Evolutionary conservation across 305 asterid species (phyloP).

Genomic region (Fraxinus latifolia): DNA sequence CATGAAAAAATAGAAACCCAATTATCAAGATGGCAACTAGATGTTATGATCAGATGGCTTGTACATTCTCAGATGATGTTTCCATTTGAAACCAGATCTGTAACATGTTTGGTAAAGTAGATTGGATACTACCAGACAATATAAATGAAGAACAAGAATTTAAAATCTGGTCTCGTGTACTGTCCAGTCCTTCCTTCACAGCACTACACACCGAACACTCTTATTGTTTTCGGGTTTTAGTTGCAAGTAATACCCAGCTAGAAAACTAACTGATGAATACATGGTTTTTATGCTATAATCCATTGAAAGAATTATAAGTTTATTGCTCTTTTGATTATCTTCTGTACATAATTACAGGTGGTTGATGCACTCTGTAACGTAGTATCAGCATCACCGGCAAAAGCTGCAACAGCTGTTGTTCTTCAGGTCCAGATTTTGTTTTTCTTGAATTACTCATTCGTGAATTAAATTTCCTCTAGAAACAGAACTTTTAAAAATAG

Average conservation of each 20-base stretch:
- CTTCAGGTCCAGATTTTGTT: conserved; percentile 72
- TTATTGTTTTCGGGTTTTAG: background rate
- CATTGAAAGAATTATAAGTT: background rate
- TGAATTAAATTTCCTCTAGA: background rate
- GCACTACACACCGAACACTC: background rate
- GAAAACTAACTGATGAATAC: conserved; percentile 8
- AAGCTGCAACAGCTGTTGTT: conserved; percentile 94
- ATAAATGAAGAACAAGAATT: background rate
- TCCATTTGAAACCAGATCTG: background rate
- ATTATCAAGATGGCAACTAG: background rate
- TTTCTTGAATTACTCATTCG: conserved; percentile 1
- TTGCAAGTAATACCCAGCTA: background rate
- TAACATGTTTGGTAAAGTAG: background rate
- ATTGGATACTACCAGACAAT: background rate
- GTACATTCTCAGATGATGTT: background rate
- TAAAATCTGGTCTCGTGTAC: background rate
- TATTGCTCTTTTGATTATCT: background rate
- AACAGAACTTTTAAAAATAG: background rate
- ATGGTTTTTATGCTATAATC: conserved; percentile 2
- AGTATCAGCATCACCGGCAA: conserved; percentile 88
- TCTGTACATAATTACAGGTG: conserved; percentile 46
- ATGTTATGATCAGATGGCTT: background rate
- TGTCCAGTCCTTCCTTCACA: background rate
- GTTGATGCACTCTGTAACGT: conserved; percentile 97
- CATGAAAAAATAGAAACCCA: background rate